Base-by-base conservation (phyloP, 768 basidiomycete genomes). In the Collybia mongolica region DNA sequence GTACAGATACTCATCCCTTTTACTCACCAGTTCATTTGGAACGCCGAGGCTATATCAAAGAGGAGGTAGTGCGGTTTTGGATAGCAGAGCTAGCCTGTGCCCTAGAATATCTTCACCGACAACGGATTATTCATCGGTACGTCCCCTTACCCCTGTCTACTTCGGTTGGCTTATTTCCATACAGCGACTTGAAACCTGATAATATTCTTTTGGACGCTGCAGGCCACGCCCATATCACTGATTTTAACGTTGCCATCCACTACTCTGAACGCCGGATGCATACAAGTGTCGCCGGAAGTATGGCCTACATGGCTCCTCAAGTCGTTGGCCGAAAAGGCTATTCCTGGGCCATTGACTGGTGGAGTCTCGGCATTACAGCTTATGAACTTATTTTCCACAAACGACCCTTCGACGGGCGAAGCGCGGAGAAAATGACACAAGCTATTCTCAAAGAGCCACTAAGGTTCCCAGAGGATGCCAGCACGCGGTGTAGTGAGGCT, bases 231-330 rank as follows among this genome's bases (percentile, higher is more conserved):
- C 96, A 98, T 64, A 75, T 99, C 60, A 98, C 97, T 7, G 97
- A 99, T 71, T 97, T 99, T 74, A 99, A 99, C 62, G 94, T 99
- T 57, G 97, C 96, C 19, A 96, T 98, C 6, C 96, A 98, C 67
- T 98, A 93, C 65, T 96, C 95, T 9, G 90, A 92, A 52, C 79
- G 87, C 46, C 81, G 95, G 29, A 62, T 89, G 53, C 87, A 98
- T 67, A 93, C 91, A 0, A 93, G 91, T 52, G 90, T 99, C 14
- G 96, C 97, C 6, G 97, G 97, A 3, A 94, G 91, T 62, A 95
- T 99, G 93, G 96, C 97, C 0, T 99, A 99, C 72, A 99, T 99
- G 97, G 95, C 95, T 8, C 95, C 96, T 0, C 93, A 99, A 67
- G 88, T 99, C n/a, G 77, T 98, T 39, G 83, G 81, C 45, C 86